Base-by-base conservation (phyloP, 2,329 filamentous ascomycete species). In the Fusarium fracticaudum region DNA sequence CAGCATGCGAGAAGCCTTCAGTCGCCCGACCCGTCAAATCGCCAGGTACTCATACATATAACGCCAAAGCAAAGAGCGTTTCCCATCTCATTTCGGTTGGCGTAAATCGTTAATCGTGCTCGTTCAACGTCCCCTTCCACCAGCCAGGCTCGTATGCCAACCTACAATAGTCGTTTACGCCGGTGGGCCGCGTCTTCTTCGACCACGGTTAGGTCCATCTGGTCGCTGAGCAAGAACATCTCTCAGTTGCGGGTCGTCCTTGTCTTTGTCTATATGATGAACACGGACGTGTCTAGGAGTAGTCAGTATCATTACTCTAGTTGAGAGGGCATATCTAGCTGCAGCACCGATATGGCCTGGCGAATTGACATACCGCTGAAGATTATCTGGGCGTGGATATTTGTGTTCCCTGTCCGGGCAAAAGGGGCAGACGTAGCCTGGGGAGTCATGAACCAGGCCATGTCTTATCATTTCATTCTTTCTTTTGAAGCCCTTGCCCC, bases 351-450 rank as follows among this genome's bases (percentile, higher is more conserved):
- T n/a, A 47, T 43, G 26, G 29, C 9, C 24, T n/a, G 35, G 47
- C 26, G 20, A 48, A 58, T 43, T 26, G 15, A 69, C 72, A 74
- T 87, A 97, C 94, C 96, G 91, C 85, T 98, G 96, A 64, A 99
- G 85, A 86, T 98, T 98, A 82, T 99, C 96, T 40, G 96, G 96
- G 76, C 96, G 88, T 10, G 96, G 96, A 81, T 98, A 98, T 80
- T 93, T 95, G 82, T 98, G 96, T 81, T 98, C 95, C 75, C 95
- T 89, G 79, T 98, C 95, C 3, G 94, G 93, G 81, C 96, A 99
- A 80, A 98, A 98, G 0, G 96, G 96, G 81, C 96, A 99, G 37
- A 98, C 91, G 79, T 98, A 99, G 69, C 96, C 96, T 3, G 96
- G 96, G 13, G 94, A 97, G 74, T 95, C 92, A 79, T 99, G 96